Percentiles rank a stretch among this genome's conserved stretches.
Evolutionary conservation across 2,329 filamentous ascomycete genomes (phyloP).

Genomic region (Fusarium anguioides): DNA sequence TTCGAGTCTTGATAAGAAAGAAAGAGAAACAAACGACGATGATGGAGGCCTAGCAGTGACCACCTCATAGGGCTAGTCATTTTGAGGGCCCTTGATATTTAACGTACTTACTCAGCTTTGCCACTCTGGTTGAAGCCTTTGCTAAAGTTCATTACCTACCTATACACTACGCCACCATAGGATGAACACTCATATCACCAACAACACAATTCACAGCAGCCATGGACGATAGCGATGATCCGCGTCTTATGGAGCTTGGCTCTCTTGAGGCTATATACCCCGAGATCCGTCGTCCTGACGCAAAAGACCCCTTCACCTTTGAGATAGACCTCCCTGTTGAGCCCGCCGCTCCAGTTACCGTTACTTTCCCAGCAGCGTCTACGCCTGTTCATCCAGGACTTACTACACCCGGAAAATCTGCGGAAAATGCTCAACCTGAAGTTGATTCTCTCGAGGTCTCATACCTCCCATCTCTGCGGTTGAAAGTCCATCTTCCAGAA

Average conservation of each 20-base stretch:
- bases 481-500: conserved; percentile 65
- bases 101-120: conserved; percentile 20
- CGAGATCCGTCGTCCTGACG: conserved; percentile 64
- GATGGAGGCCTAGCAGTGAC: conserved; percentile 29
- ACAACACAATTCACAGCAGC: conserved; percentile 12
- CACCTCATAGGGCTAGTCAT: conserved; percentile 5
- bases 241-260: conserved; percentile 68
- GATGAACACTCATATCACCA: conserved; percentile 34
- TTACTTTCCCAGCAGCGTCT: conserved; percentile 65
- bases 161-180: conserved; percentile 22
- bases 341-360: conserved; percentile 64
- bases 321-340: conserved; percentile 68
- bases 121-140: conserved; percentile 15
- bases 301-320: conserved; percentile 60
- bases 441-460: conserved; percentile 62
- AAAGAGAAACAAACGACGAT: conserved; percentile 4
- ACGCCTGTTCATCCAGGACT: conserved; percentile 30
- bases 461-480: conserved; percentile 67
- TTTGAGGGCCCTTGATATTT: conserved; percentile 3
- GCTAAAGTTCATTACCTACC: conserved; percentile 8
- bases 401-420: conserved; percentile 6
- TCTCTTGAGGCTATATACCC: conserved; percentile 73
- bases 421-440: conserved; percentile 34
- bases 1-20: conserved; percentile 28
- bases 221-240: conserved; percentile 60